phyloP scores from a whole-genome alignment of 2,329 filamentous ascomycete species.

The Coniochaeta ligniaria region DNA sequence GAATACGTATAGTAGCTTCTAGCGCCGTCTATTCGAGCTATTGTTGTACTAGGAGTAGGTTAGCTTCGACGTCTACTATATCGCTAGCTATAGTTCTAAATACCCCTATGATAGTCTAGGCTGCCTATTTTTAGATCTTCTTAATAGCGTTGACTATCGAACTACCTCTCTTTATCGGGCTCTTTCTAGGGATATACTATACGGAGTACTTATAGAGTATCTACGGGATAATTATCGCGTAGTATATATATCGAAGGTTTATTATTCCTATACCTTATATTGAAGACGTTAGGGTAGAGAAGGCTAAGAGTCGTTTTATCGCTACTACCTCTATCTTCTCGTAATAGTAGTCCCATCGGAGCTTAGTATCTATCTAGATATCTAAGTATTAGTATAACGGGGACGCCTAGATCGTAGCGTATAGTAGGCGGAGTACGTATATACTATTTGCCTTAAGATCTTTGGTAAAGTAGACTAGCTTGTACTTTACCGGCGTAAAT shows the following conservation, averaged over 20 bases:
- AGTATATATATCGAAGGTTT: slow-evolving; percentile 18
- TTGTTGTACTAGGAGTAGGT: slow-evolving; percentile 14
- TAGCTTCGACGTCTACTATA: slow-evolving; percentile 17
- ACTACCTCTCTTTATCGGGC: slow-evolving; percentile 5
- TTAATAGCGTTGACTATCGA: slow-evolving; percentile 6
- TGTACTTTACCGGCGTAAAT: slow-evolving; percentile 15
- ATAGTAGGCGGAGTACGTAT: slow-evolving; percentile 8
- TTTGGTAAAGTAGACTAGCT: slow-evolving; percentile 15
- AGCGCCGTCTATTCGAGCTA: slow-evolving; percentile 14
- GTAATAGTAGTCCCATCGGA: slow-evolving; percentile 14
- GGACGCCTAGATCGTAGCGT: slow-evolving; percentile 3
- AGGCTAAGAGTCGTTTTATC: slow-evolving; percentile 13
- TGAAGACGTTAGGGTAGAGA: slow-evolving; percentile 15
- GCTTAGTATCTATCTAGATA: slow-evolving; percentile 14
- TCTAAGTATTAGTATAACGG: slow-evolving; percentile 13
- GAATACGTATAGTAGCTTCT: slow-evolving; percentile 14
- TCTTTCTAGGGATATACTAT: slow-evolving; percentile 12
- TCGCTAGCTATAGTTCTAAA: slow-evolving; percentile 15
- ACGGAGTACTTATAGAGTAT: slow-evolving; percentile 20
- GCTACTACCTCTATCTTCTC: slow-evolving; percentile 12
- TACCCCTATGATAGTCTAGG: slow-evolving; percentile 18
- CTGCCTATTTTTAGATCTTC: slow-evolving; percentile 16
- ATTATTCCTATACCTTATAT: slow-evolving; percentile 13
- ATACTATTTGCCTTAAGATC: slow-evolving; percentile 8
- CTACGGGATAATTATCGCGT: slow-evolving; percentile 15